These are phyloP conservation scores for Chlorophyllum brunneum DNA, from an alignment of 768 basidiomycete species.

Conservation along the genomic window DNA sequence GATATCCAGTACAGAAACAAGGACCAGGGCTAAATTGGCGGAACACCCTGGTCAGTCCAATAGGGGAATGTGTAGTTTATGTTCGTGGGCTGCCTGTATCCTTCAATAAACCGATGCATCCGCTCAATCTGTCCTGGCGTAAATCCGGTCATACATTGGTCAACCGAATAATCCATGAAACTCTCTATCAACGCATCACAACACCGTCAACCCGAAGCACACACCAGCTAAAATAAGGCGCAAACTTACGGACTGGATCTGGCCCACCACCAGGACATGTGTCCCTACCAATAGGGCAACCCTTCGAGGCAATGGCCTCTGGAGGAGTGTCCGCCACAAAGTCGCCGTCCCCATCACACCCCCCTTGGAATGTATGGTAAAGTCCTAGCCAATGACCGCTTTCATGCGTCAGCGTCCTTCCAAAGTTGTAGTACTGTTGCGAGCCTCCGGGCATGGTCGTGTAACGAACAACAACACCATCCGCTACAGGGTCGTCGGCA, in stretches of 20 bases:
- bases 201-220: not conserved
- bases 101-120: constrained; percentile 21
- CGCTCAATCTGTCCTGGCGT: constrained; percentile 40
- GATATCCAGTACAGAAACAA: no score
- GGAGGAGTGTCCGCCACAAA: constrained; percentile 39
- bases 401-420: constrained; percentile 45
- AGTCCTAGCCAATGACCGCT: constrained; percentile 48
- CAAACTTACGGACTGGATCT: constrained; percentile 38
- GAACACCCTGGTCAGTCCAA: not conserved
- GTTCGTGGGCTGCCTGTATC: constrained; percentile 6
- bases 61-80: constrained; percentile 5
- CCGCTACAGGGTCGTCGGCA: constrained; percentile 30
- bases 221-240: not conserved
- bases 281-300: constrained; percentile 31
- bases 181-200: constrained; percentile 25
- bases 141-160: constrained; percentile 42
- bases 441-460: constrained; percentile 37
- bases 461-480: constrained; percentile 41
- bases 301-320: constrained; percentile 30
- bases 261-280: constrained; percentile 27
- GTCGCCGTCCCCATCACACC: constrained; percentile 33
- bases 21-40: no score
- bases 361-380: constrained; percentile 42
- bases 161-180: constrained; percentile 48
- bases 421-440: constrained; percentile 37